Percentiles rank a stretch among this genome's conserved stretches.
Evolutionary conservation across 1,284 basidiomycete species (phyloP).

Genomic region (Tausonia pullulans): DNA sequence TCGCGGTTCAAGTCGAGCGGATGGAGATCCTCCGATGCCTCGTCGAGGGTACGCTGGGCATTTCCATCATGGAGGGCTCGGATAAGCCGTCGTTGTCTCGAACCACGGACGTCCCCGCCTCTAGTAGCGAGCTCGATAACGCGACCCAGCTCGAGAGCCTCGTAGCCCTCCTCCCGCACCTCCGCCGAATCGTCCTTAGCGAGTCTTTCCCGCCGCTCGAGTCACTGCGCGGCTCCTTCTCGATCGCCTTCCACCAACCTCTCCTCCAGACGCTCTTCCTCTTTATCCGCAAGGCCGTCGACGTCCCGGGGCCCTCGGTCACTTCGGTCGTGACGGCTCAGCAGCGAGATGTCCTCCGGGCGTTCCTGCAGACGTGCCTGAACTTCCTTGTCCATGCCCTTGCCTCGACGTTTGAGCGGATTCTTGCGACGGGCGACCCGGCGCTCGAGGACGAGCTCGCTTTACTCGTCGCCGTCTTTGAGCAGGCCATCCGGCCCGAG

Average conservation of each 20-base stretch:
- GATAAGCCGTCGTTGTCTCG: slow-evolving; percentile 8
- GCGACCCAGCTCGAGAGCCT: slow-evolving; percentile 39
- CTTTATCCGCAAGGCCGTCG: slow-evolving; percentile 51
- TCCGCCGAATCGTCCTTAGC: slow-evolving; percentile 58
- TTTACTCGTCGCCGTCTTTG: slow-evolving; percentile 65
- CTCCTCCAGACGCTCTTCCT: slow-evolving; percentile 72
- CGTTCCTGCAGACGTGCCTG: slow-evolving; percentile 52
- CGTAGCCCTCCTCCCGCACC: slow-evolving; percentile 48
- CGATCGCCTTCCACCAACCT: slow-evolving; percentile 64
- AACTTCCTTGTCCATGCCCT: slow-evolving; percentile 57
- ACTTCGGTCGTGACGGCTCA: slow-evolving; percentile 42
- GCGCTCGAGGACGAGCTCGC: slow-evolving; percentile 69
- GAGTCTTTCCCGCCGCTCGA: slow-evolving; percentile 60
- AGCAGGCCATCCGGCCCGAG: slow-evolving; percentile 52
- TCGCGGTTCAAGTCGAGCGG: slow-evolving; percentile 63
- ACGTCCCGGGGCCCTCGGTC: slow-evolving; percentile 32
- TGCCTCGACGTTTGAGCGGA: slow-evolving; percentile 49
- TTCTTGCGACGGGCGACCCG: slow-evolving; percentile 41
- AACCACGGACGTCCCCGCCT: neutral
- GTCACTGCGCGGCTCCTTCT: slow-evolving; percentile 56
- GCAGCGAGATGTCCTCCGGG: slow-evolving; percentile 47
- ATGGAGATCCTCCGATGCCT: slow-evolving; percentile 61
- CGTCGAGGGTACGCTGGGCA: slow-evolving; percentile 55
- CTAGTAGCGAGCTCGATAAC: neutral
- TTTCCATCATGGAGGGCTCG: slow-evolving; percentile 23